Evolutionary conservation across 2,329 filamentous ascomycete genomes (phyloP).

Genomic region (Aspergillus pseudoterreus): DNA sequence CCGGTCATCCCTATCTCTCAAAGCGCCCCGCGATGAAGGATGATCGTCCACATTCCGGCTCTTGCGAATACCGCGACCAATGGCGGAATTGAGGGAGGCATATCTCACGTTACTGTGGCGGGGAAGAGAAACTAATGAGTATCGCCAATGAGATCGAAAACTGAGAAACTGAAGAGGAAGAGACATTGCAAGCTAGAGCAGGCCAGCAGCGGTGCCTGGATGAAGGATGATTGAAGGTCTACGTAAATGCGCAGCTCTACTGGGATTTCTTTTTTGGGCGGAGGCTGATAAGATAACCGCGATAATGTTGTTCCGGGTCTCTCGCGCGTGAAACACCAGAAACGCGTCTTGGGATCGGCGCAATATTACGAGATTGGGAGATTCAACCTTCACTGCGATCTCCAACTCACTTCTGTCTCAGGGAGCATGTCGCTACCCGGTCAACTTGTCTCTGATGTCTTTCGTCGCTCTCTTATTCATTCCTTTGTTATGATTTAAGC

Average conservation of each 20-base stretch:
- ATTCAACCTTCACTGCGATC: neutral
- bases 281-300: constrained; percentile 21
- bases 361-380: constrained; percentile 12
- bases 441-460: neutral
- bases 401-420: no score
- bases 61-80: constrained; percentile 62
- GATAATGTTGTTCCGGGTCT: constrained; percentile 9
- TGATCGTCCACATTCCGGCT: constrained; percentile 21
- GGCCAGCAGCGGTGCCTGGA: neutral
- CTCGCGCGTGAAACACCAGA: constrained; percentile 4
- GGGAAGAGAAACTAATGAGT: constrained; percentile 5
- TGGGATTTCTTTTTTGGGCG: constrained; percentile 5
- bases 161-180: constrained; percentile 3
- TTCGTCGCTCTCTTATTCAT: neutral
- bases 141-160: constrained; percentile 13
- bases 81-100: constrained; percentile 64
- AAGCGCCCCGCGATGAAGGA: neutral
- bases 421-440: no score
- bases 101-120: constrained; percentile 31
- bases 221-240: neutral
- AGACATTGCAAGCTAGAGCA: neutral
- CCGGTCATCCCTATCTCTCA: neutral
- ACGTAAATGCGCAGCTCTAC: neutral
- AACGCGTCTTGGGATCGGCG: constrained; percentile 8
- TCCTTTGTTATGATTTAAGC: neutral